Evolutionary conservation across 768 basidiomycete genomes (phyloP).

Genomic region (Cystofilobasidium ferigula): DNA sequence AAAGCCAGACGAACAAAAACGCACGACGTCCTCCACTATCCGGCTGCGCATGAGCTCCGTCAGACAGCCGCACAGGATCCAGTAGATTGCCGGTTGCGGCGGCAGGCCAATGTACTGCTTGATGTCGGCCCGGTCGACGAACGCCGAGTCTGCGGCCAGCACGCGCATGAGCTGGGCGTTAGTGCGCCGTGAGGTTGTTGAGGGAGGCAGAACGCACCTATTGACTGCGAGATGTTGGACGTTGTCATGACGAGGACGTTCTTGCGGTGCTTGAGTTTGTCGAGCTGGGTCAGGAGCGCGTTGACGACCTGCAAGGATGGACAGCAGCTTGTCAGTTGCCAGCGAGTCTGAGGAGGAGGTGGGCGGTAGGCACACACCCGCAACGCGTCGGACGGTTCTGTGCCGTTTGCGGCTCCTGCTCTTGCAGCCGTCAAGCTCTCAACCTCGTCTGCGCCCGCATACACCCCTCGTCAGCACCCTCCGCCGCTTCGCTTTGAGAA

Average conservation of each 20-base stretch:
- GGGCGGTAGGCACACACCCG: conserved; percentile 46
- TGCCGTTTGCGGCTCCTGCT: conserved; percentile 86
- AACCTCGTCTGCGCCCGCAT: conserved; percentile 63
- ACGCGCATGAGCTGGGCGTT: conserved; percentile 1
- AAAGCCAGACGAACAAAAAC: conserved; percentile 31
- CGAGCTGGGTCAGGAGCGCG: conserved; percentile 88
- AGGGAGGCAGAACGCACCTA: conserved; percentile 48
- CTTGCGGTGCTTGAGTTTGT: conserved; percentile 82
- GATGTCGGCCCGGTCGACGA: conserved; percentile 93
- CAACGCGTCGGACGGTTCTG: conserved; percentile 88
- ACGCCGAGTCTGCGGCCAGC: conserved; percentile 64
- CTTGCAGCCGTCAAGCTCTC: conserved; percentile 90
- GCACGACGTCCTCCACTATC: conserved; percentile 55
- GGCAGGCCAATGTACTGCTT: conserved; percentile 89
- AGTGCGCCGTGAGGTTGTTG: not conserved
- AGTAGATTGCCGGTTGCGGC: conserved; percentile 80
- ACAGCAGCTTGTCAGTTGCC: not conserved
- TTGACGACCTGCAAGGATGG: conserved; percentile 67
- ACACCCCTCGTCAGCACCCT: not conserved
- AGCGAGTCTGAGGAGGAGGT: not conserved
- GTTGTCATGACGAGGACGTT: conserved; percentile 95
- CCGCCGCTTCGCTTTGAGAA: too few species aligned
- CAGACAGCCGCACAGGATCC: conserved; percentile 74
- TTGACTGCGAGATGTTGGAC: conserved; percentile 86
- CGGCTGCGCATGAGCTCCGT: conserved; percentile 64